Base-by-base conservation (phyloP, 306 rosid species). In the Prunus padus region DNA sequence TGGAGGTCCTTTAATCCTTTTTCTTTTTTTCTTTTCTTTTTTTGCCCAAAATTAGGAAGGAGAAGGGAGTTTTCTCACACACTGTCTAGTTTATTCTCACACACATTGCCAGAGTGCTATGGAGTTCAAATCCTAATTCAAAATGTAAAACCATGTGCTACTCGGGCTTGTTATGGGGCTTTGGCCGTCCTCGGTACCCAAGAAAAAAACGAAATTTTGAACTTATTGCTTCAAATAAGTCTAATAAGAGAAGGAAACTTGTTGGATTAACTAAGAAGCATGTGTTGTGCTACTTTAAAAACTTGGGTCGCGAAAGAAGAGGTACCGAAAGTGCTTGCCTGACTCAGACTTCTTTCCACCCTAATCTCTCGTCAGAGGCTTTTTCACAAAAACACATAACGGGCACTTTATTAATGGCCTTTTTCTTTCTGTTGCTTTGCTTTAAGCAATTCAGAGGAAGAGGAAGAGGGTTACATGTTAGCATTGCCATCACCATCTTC, bases 271-370 rank as follows among this genome's bases (percentile, higher is more conserved):
- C 10, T 0, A 16, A 8, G 56, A 51, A 18, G 1, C 22, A 5
- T 2, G 22, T 56, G 28, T 22, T 56, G 7, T 22, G 42, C 42
- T 37, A 37, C 42, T 37, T 37, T 7, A 37, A 37, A 37, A 37
- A 37, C 42, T 37, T 37, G 9, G 42, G 42, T 37, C 42, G 2
- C 42, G 42, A 47, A 60, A 42, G 33, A 79, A 67, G 67, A 61
- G 28, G 50, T 75, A 76, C 84, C 84, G 76, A 76, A 79, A 81
- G 83, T 71, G 83, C 33, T 12, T 4, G 65, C 54, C 33, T 54
- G 55, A 49, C 56, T 64, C 30, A 0, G 25, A 20, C 71, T 64
- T 67, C 73, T 80, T 77, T 80, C 75, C 82, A 73, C 47, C 68
- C 33, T 37, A 30, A 10, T 31, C 69, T 12, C 25, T 3, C 47